phyloP scores from a whole-genome alignment of 2,329 filamentous ascomycete species.

The Capronia epimyces region DNA sequence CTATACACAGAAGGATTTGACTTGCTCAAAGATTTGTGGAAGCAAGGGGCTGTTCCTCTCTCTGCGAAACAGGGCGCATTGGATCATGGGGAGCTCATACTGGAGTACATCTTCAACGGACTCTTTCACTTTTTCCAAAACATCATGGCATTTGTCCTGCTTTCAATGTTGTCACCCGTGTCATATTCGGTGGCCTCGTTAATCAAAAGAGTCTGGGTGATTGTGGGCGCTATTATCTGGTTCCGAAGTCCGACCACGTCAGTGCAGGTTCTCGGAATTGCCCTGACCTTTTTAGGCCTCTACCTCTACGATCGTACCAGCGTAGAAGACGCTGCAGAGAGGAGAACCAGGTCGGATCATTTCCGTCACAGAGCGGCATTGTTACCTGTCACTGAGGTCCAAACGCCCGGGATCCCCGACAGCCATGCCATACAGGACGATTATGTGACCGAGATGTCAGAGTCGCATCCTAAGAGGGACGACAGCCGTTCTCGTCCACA shows the following conservation, averaged over 20 bases:
- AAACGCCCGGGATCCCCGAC: slow-evolving; percentile 30
- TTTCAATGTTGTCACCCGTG: slow-evolving; percentile 91
- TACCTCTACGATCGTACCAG: slow-evolving; percentile 94
- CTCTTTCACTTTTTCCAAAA: slow-evolving; percentile 95
- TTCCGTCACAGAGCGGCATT: slow-evolving; percentile 58
- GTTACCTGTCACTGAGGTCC: slow-evolving; percentile 58
- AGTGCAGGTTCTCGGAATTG: slow-evolving; percentile 78
- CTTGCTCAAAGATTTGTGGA: slow-evolving; percentile 70
- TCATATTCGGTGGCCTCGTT: slow-evolving; percentile 94
- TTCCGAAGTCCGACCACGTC: slow-evolving; percentile 84
- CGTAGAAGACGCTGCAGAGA: slow-evolving; percentile 81
- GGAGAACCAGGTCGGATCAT: slow-evolving; percentile 61
- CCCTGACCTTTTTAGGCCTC: slow-evolving; percentile 80
- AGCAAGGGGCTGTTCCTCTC: slow-evolving; percentile 72
- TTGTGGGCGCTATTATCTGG: slow-evolving; percentile 91
- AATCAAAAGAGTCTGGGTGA: slow-evolving; percentile 96
- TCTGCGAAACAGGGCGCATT: slow-evolving; percentile 69
- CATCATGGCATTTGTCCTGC: slow-evolving; percentile 84
- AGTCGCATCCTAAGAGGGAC: slow-evolving; percentile 37
- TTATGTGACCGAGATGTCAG: slow-evolving; percentile 13
- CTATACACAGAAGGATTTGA: slow-evolving; percentile 80
- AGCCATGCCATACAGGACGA: slow-evolving; percentile 6
- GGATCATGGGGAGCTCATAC: slow-evolving; percentile 54
- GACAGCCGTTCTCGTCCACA: slow-evolving; percentile 36
- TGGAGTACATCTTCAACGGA: slow-evolving; percentile 97